Percentiles rank a stretch among this genome's conserved stretches.
Evolutionary conservation across 148 eudicot species (phyloP).

Genomic region (Silene latifolia): DNA sequence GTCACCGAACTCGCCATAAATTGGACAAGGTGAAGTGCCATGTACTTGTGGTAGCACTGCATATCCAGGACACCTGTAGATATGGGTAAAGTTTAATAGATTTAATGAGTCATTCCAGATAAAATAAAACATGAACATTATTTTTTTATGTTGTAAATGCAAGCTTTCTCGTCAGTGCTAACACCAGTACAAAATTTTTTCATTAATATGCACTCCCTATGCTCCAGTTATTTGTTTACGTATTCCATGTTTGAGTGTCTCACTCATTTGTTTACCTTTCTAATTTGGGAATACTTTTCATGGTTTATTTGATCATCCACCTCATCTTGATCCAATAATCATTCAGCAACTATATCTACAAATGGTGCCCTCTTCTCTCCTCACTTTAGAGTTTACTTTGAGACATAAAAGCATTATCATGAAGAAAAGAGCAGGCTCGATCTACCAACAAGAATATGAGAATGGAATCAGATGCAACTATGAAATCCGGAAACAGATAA

Average conservation of each 20-base stretch:
- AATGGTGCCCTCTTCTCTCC: too few relatives aligned
- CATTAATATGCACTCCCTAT: too few relatives aligned
- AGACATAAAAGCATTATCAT: too few relatives aligned
- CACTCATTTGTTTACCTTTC: too few relatives aligned
- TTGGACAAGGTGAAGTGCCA: conserved; percentile 27
- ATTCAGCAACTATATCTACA: too few relatives aligned
- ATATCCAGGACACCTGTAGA: conserved; percentile 73
- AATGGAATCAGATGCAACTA: background rate
- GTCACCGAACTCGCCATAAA: conserved; percentile 28
- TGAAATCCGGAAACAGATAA: background rate
- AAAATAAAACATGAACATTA: background rate
- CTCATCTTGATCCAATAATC: too few relatives aligned
- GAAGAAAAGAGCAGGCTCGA: background rate
- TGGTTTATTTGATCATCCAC: too few relatives aligned
- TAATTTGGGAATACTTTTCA: too few relatives aligned
- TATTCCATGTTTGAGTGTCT: too few relatives aligned
- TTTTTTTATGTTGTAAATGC: background rate
- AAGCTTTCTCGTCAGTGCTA: background rate
- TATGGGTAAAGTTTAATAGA: background rate
- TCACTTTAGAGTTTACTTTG: too few relatives aligned
- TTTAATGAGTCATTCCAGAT: too few relatives aligned
- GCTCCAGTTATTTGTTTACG: too few relatives aligned
- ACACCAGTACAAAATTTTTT: background rate
- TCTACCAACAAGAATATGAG: background rate
- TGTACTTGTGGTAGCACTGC: conserved; percentile 46